phyloP scores from a whole-genome alignment of 345 rosid species.

The Garcia nutans region DNA sequence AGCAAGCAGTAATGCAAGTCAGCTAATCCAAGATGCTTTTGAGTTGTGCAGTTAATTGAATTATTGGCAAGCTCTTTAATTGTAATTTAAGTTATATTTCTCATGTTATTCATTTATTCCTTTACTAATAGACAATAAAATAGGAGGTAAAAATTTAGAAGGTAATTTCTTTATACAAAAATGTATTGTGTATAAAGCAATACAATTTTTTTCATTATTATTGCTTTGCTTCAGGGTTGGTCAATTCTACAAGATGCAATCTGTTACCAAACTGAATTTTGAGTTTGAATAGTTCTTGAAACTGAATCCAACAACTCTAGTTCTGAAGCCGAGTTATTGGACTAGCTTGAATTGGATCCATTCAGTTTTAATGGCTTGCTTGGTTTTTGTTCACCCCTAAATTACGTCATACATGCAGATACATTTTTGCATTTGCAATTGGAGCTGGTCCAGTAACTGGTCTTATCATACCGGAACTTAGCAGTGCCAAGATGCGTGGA shows the following conservation, averaged over 20 bases:
- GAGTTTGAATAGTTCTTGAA: background rate
- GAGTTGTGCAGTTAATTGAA: background rate
- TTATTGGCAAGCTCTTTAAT: background rate
- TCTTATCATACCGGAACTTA: slow-evolving; percentile 71
- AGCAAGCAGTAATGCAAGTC: background rate
- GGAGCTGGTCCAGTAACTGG: slow-evolving; percentile 86
- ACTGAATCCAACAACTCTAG: background rate
- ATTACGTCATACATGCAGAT: slow-evolving; percentile 33
- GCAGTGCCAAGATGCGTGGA: slow-evolving; percentile 65
- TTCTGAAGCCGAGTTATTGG: background rate
- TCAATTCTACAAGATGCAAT: background rate
- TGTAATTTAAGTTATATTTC: background rate
- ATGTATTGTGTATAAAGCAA: background rate
- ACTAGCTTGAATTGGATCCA: background rate
- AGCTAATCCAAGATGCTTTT: background rate
- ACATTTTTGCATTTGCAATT: slow-evolving; percentile 62
- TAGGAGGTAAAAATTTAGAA: background rate
- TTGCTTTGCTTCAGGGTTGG: background rate
- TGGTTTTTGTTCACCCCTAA: background rate
- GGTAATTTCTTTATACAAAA: background rate
- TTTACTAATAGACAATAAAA: too few relatives aligned
- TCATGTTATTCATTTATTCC: too few relatives aligned
- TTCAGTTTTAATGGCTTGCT: background rate
- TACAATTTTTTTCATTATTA: background rate
- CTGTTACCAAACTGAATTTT: background rate